Conservation (phyloP, 75 land plant genomes). For the Ceratopteris richardii region DNA sequence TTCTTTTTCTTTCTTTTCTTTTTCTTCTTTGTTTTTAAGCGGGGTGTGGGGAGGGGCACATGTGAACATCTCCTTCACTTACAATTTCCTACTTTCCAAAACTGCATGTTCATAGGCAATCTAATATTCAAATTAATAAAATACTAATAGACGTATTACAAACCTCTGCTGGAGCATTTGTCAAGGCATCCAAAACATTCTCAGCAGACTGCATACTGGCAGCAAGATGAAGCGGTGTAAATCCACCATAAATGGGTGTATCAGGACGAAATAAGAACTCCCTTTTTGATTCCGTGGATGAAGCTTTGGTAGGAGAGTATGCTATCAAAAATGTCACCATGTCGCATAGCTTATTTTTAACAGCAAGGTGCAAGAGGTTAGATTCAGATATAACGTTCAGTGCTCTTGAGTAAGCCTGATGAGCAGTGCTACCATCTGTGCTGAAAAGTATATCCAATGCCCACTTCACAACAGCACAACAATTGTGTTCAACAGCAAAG, state of each 20-base stretch:
- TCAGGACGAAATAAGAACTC: slow-evolving; percentile 56
- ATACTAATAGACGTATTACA: background rate
- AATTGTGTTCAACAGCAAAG: slow-evolving; percentile 61
- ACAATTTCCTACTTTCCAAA: too few relatives aligned
- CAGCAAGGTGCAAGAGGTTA: slow-evolving; percentile 61
- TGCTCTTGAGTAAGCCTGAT: slow-evolving; percentile 17
- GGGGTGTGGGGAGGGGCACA: too few relatives aligned
- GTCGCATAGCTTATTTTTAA: slow-evolving; percentile 42
- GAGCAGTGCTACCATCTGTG: slow-evolving; percentile 16
- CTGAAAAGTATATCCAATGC: slow-evolving; percentile 50
- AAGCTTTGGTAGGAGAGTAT: slow-evolving; percentile 28
- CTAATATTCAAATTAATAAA: too few relatives aligned
- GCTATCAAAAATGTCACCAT: slow-evolving; percentile 68
- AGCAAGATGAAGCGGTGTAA: slow-evolving; percentile 91
- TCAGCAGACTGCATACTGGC: slow-evolving; percentile 56
- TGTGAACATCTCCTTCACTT: too few relatives aligned
- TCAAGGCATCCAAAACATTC: slow-evolving; percentile 66
- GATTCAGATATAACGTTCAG: slow-evolving; percentile 25
- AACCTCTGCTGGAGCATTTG: slow-evolving; percentile 75
- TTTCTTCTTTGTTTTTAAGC: too few relatives aligned
- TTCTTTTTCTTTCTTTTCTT: too few relatives aligned
- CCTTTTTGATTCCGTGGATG: background rate
- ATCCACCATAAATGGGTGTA: slow-evolving; percentile 48
- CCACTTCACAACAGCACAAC: slow-evolving; percentile 79
- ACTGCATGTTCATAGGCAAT: background rate